These are phyloP conservation scores for Cladophialophora immunda DNA, from an alignment of 2,329 filamentous ascomycete genomes.

Conservation along the genomic window DNA sequence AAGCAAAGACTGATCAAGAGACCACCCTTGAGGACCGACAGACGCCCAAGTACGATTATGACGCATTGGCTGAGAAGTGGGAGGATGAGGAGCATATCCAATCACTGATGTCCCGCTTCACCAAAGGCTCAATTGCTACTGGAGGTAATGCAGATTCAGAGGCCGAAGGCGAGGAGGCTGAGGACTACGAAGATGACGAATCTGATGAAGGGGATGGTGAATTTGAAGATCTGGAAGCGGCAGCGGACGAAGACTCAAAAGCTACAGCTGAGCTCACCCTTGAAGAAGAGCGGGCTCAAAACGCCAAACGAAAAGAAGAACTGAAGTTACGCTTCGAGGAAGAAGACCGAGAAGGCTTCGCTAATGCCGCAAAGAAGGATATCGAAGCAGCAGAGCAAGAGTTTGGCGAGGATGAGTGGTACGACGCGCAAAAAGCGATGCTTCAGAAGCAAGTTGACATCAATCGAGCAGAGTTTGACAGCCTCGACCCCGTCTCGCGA, in stretches of 20 bases:
- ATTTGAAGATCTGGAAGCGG: conserved; percentile 86
- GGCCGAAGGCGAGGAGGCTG: conserved; percentile 64
- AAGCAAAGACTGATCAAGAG: conserved; percentile 59
- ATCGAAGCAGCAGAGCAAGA: conserved; percentile 76
- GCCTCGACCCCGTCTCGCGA: conserved; percentile 83
- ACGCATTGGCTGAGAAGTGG: conserved; percentile 85
- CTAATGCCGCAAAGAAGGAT: conserved; percentile 79
- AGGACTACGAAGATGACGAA: conserved; percentile 58
- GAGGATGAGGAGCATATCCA: conserved; percentile 80
- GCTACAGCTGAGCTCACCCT: conserved; percentile 59
- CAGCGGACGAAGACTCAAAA: conserved; percentile 56
- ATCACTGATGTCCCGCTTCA: conserved; percentile 76
- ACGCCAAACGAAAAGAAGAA: conserved; percentile 92
- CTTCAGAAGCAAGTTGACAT: conserved; percentile 96
- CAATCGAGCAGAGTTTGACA: conserved; percentile 92
- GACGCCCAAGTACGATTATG: conserved; percentile 81
- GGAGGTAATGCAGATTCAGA: conserved; percentile 64
- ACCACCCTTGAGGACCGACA: conserved; percentile 74
- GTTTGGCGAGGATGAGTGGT: conserved; percentile 98
- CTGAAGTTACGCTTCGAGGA: conserved; percentile 94
- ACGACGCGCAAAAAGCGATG: conserved; percentile 92
- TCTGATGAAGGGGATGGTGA: conserved; percentile 76
- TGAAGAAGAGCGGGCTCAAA: conserved; percentile 89
- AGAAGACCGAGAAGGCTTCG: conserved; percentile 94
- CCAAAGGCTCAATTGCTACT: conserved; percentile 70